Evolutionary conservation across 495 filamentous ascomycete genomes (phyloP), one percentile per base, ranked within the genome.

Genomic region (Neurospora hispaniola): DNA sequence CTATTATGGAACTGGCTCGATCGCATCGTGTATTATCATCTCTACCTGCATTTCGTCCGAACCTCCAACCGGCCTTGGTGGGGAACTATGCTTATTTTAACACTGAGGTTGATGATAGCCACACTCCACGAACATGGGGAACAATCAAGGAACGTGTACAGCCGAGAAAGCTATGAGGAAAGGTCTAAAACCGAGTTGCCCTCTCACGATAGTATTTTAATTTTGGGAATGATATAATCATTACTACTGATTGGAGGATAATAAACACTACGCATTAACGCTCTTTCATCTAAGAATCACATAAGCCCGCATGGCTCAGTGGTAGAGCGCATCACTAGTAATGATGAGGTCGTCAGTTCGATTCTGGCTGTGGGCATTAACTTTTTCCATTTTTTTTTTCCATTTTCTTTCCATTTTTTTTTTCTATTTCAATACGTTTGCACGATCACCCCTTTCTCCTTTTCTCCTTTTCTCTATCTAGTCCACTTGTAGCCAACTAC

Each of bases 261-360:
- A 46, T 54, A 54, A 16, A 27, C 0, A 62, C 2, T 9, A 62
- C 27, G 7, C 54, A 18, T 18, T 18, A 14, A 35, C 6, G 1
- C 7, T 2, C 27, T 66, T 35, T 18, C 14, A 66, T 66, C 12
- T 2, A 6, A 66, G 5, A 66, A 66, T 66, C 14, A 62, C n/a
- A 39, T 20, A 40, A 71, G 75, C 75, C 75, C 75, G 73, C 71
- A 74, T 76, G 73, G 75, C 75, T 76, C 75, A 76, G 75, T 76
- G 75, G 75, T 76, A 76, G 75, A 76, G 75, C 75, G 75, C 54
- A 69, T 76, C 75, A 76, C 74, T 76, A 76, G 74, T 76, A 76
- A 76, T 76, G 74, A 76, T 69, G 54, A 76, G 74, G 74, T 76
- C 74, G 70, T 70, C 70, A 76, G 74, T 76, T 76, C 74, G 73